Percentiles rank a stretch among this genome's conserved stretches.
Evolutionary conservation across 495 filamentous ascomycete genomes (phyloP).

Genomic region (Podospora bellae-mahoneyi): DNA sequence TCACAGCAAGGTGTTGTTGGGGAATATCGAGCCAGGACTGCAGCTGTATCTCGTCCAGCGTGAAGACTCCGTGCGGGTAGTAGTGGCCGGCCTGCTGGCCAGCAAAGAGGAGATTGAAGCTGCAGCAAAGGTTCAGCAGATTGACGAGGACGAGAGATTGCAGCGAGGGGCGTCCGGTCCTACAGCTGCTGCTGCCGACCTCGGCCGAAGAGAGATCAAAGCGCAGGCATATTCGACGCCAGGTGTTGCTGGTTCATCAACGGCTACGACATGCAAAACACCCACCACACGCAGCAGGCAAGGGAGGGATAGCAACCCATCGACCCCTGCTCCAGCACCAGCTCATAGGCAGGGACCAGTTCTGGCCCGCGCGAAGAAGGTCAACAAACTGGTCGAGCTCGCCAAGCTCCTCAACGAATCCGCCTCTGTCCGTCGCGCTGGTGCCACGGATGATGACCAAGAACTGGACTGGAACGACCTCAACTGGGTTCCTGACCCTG

Average conservation of each 20-base stretch:
- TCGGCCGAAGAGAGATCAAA: not conserved
- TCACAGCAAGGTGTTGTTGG: conserved; percentile 83
- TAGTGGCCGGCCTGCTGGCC: conserved; percentile 80
- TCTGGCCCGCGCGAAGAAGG: not conserved
- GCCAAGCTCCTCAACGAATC: conserved; percentile 68
- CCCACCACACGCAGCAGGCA: not conserved
- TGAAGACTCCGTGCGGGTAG: conserved; percentile 86
- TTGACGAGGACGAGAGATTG: conserved; percentile 37
- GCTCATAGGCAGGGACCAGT: no score
- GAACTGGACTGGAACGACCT: conserved; percentile 86
- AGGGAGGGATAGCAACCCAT: not conserved
- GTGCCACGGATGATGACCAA: conserved; percentile 50
- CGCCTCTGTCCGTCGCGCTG: conserved; percentile 42
- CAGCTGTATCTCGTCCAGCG: conserved; percentile 85
- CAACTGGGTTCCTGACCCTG: conserved; percentile 85
- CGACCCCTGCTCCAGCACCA: not conserved
- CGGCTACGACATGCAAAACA: not conserved
- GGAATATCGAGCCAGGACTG: conserved; percentile 77
- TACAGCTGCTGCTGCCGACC: not conserved
- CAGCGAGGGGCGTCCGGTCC: conserved; percentile 12
- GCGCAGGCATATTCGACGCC: not conserved
- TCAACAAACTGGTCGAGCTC: conserved; percentile 62
- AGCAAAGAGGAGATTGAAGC: conserved; percentile 51
- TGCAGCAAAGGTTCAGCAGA: conserved; percentile 19
- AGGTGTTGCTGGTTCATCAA: not conserved